Base-by-base conservation (phyloP, 1,139 yeast genomes). In the Protomyces arabidopsidicola region DNA sequence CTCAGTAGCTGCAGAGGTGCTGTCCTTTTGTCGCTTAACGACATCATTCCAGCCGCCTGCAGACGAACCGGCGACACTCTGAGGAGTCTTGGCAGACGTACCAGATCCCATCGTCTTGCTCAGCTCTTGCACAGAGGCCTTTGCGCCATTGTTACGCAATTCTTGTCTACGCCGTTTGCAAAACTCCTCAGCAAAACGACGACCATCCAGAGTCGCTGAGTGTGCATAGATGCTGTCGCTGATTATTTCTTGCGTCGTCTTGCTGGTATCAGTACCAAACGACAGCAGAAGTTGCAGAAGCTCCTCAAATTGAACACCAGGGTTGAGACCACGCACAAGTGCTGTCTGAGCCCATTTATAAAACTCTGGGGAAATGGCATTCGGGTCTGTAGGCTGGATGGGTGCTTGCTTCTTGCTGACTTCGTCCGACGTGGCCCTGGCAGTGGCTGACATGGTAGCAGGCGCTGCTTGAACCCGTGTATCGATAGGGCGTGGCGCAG, bases 211-310 rank as follows among this genome's bases (percentile, higher is more conserved):
- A 1, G 95, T 87, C 1, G 95, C 83, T 35, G 97, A 88, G 69
- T 93, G 88, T 58, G 95, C 85, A 76, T 90, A 91, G 67, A 93
- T 85, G 14, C 97, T 89, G 73, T 93, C 98, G 2, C 96, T 86
- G 72, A 93, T 90, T 72, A 93, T 88, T 73, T 87, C 96, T 57
- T 82, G 79, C 0, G 96, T 84, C 70, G 90, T 97, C 5, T 79
- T 70, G 55, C 84, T 83, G 35, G 60, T 61, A 34, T 52, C 67
- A 50, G 83, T 76, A 45, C 98, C 97, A 68, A 93, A 81, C 63
- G 91, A 85, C 65, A 90, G 78, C 70, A 93, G 81, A 74, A 93
- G 86, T 66, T 88, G 86, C 65, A 93, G 78, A 63, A 93, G 84
- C 72, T 88, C 97, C 68, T 85, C 87, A 60, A 55, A 55, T 66